A percentile compares a stretch with the other conserved stretches of the same genome.
These are phyloP conservation scores for Candida buenavistaensis DNA, from an alignment of 1,139 yeast genomes.

Conservation along the genomic window DNA sequence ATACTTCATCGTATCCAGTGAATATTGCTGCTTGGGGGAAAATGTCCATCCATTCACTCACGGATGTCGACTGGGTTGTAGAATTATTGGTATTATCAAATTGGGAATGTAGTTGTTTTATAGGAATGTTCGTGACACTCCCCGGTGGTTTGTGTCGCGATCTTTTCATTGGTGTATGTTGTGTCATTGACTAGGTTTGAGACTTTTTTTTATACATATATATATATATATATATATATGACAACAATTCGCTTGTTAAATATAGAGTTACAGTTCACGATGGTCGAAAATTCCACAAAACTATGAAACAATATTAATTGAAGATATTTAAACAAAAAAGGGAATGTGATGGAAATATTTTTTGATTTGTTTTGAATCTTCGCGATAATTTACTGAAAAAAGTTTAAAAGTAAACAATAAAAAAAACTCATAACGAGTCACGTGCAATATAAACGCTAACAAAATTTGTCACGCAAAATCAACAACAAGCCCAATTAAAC, in stretches of 20 bases:
- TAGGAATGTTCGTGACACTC: constrained; percentile 8
- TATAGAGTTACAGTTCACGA: no score
- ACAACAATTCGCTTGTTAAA: no score
- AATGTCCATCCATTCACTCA: constrained; percentile 38
- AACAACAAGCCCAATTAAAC: no score
- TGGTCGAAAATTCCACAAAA: constrained; percentile 1
- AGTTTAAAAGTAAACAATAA: constrained; percentile 1
- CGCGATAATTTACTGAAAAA: not conserved
- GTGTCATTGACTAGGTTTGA: no score
- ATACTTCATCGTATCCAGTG: constrained; percentile 48
- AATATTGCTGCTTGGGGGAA: constrained; percentile 57
- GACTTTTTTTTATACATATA: no score
- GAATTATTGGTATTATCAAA: constrained; percentile 17
- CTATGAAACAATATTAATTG: not conserved
- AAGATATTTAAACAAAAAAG: not conserved
- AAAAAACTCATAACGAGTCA: not conserved
- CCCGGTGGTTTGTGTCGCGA: constrained; percentile 9
- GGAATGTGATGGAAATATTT: no score
- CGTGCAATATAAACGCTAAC: constrained; percentile 1
- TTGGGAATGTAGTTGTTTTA: constrained; percentile 22
- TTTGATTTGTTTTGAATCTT: constrained; percentile 2
- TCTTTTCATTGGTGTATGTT: constrained; percentile 1
- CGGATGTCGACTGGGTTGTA: constrained; percentile 1
- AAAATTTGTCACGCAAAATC: no score
- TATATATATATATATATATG: no score